Conservation (phyloP, 208 protist species). For the Naegleria gruberi region DNA sequence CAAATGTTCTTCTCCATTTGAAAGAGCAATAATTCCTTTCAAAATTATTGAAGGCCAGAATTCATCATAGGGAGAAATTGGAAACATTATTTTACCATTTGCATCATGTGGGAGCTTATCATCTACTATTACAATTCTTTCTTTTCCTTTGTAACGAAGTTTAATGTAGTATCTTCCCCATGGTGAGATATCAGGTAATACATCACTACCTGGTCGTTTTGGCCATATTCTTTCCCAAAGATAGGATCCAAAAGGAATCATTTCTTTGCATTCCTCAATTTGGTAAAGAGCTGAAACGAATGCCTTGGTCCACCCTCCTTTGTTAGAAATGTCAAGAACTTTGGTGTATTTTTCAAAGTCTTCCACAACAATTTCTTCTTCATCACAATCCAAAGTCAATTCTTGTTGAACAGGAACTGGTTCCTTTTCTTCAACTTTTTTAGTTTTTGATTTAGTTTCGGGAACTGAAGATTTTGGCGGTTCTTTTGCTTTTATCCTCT, state of each 20-base stretch:
- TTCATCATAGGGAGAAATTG: neutral
- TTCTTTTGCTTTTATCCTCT: too few species aligned
- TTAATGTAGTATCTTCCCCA: conserved; percentile 15
- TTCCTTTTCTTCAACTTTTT: neutral
- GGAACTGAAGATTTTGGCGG: neutral
- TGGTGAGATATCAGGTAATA: neutral
- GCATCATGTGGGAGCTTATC: neutral
- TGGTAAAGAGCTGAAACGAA: neutral
- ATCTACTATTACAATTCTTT: neutral
- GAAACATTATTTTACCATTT: neutral
- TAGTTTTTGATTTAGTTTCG: neutral
- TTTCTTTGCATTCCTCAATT: neutral
- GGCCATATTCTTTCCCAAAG: conserved; percentile 19
- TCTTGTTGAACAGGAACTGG: too few species aligned
- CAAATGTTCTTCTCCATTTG: neutral
- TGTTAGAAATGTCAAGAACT: neutral
- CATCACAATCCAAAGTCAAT: neutral
- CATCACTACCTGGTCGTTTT: neutral
- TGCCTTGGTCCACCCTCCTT: neutral
- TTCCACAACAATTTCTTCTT: neutral
- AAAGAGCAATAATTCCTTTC: neutral
- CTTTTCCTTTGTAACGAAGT: neutral
- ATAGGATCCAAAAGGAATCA: neutral
- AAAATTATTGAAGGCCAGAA: neutral
- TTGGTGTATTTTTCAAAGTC: neutral